phyloP scores from a whole-genome alignment of 208 protist genomes.

The Trypanosoma scelopori region DNA sequence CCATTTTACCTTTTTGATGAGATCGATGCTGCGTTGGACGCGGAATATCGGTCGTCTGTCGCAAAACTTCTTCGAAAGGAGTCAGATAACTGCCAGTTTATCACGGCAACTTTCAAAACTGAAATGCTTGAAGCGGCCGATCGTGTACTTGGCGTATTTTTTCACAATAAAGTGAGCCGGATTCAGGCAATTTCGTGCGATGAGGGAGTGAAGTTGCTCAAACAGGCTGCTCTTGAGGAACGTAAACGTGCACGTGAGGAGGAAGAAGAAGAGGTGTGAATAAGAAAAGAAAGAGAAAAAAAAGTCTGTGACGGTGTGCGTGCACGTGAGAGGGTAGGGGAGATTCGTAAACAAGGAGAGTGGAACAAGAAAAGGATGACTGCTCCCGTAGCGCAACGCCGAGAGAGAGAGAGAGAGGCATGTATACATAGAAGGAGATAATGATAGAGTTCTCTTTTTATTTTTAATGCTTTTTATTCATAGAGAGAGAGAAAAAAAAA shows the following conservation, averaged over 20 bases:
- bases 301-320: neutral
- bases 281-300: slow-evolving; percentile 9
- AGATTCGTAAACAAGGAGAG: no score
- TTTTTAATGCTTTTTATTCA: no score
- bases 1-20: slow-evolving; percentile 99
- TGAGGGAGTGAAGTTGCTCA: slow-evolving; percentile 46
- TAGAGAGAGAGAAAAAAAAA: neutral
- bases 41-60: slow-evolving; percentile 92
- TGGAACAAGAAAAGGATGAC: no score
- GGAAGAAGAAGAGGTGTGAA: slow-evolving; percentile 23
- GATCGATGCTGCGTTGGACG: slow-evolving; percentile 98
- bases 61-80: slow-evolving; percentile 94
- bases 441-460: no score
- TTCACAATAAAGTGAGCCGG: slow-evolving; percentile 94
- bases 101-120: slow-evolving; percentile 97
- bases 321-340: no score
- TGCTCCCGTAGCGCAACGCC: no score
- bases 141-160: slow-evolving; percentile 94
- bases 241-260: slow-evolving; percentile 56
- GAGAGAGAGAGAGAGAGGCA: no score
- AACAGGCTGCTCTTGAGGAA: slow-evolving; percentile 65
- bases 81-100: slow-evolving; percentile 94
- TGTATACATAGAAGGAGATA: neutral
- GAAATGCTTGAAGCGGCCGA: slow-evolving; percentile 95
- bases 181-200: slow-evolving; percentile 87